These are phyloP conservation scores for Pichia cactophila DNA, from an alignment of 1,139 yeast species.

Conservation along the genomic window DNA sequence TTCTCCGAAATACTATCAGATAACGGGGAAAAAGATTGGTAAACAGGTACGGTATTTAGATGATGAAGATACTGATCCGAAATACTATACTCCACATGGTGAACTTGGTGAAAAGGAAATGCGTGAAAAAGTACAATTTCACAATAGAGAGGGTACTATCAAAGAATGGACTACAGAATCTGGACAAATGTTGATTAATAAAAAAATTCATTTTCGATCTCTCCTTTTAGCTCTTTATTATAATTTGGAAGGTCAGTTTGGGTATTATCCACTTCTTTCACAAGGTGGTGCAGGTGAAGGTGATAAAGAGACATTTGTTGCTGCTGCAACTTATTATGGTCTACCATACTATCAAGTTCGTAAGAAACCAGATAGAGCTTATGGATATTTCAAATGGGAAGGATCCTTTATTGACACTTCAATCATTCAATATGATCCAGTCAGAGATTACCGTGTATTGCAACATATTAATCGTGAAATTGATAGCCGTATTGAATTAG, in stretches of 20 bases:
- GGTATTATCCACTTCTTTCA: conserved; percentile 50
- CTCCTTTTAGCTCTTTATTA: conserved; percentile 47
- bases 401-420: conserved; percentile 16
- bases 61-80: conserved; percentile 17
- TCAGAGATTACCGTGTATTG: conserved; percentile 28
- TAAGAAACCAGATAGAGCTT: conserved; percentile 17
- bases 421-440: conserved; percentile 37
- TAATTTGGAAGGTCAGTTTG: conserved; percentile 50
- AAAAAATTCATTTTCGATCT: conserved; percentile 42
- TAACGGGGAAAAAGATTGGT: conserved; percentile 38
- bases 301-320: conserved; percentile 57
- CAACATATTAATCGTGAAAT: conserved; percentile 13
- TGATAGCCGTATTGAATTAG: conserved; percentile 11
- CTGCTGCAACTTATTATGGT: conserved; percentile 46
- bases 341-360: conserved; percentile 47
- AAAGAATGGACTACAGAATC: conserved; percentile 59
- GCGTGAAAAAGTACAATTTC: conserved; percentile 28
- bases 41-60: conserved; percentile 24
- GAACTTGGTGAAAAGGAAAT: conserved; percentile 27
- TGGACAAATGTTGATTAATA: conserved; percentile 50
- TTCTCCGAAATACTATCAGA: conserved; percentile 49
- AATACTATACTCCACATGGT: conserved; percentile 19
- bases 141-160: conserved; percentile 47
- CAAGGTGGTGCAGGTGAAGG: conserved; percentile 68
- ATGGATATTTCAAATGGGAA: conserved; percentile 14